Evolutionary conservation across 768 basidiomycete species (phyloP).

Genomic region (Trametes villosa): DNA sequence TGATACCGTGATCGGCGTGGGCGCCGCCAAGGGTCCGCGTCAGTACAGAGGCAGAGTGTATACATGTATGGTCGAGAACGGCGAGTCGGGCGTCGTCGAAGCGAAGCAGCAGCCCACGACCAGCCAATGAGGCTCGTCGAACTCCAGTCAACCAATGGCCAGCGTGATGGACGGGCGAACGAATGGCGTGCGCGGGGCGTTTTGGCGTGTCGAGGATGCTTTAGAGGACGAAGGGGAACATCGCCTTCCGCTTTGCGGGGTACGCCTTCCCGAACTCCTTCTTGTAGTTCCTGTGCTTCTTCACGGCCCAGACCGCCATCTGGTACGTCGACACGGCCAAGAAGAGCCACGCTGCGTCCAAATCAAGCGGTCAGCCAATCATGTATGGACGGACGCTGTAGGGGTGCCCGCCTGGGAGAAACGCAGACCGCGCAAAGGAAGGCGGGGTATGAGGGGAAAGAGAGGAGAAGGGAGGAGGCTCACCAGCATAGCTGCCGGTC

Average conservation of each 20-base stretch:
- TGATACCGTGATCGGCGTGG: too few relatives aligned
- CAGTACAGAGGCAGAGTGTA: too few relatives aligned
- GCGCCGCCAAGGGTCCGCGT: too few relatives aligned
- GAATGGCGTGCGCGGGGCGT: background rate
- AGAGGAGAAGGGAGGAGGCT: slow-evolving; percentile 37
- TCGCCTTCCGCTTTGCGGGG: slow-evolving; percentile 71
- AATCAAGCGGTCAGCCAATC: too few relatives aligned
- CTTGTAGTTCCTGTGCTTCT: slow-evolving; percentile 90
- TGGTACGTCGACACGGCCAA: slow-evolving; percentile 58
- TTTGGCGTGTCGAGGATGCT: background rate
- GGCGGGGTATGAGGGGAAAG: too few relatives aligned
- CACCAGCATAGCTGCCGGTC: slow-evolving; percentile 79
- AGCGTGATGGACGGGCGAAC: background rate
- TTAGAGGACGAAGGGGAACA: slow-evolving; percentile 75
- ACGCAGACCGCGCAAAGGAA: too few relatives aligned
- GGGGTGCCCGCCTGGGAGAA: too few relatives aligned
- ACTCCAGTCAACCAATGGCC: background rate
- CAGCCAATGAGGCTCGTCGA: background rate
- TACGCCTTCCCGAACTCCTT: slow-evolving; percentile 93
- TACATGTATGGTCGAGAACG: too few relatives aligned
- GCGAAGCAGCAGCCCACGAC: background rate
- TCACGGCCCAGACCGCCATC: slow-evolving; percentile 88
- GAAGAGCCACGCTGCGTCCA: slow-evolving; percentile 70
- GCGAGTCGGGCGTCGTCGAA: too few relatives aligned
- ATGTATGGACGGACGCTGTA: too few relatives aligned